Evolutionary conservation across 2,329 filamentous ascomycete species (phyloP).

Genomic region (Blastomyces gilchristii): DNA sequence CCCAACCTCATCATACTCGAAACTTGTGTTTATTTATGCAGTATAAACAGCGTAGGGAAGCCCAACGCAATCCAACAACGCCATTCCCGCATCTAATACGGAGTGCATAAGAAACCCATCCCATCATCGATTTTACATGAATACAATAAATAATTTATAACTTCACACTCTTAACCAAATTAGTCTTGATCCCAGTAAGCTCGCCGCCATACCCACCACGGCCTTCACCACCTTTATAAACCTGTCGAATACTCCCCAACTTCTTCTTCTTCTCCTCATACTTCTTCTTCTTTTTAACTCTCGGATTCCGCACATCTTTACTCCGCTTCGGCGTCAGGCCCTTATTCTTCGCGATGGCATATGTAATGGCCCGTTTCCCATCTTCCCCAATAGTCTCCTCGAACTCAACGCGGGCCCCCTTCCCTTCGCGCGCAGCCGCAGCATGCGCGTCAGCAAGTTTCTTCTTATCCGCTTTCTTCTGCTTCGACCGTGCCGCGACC

Average conservation of each 20-base stretch:
- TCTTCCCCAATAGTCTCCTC: slow-evolving; percentile 64
- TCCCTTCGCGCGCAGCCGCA: slow-evolving; percentile 42
- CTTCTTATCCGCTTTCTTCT: slow-evolving; percentile 63
- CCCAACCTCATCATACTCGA: not conserved
- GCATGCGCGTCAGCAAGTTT: slow-evolving; percentile 50
- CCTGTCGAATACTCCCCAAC: slow-evolving; percentile 70
- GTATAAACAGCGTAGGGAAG: not conserved
- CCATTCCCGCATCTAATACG: not conserved
- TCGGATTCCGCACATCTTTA: slow-evolving; percentile 89
- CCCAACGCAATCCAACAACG: no score
- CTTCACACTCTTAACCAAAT: slow-evolving; percentile 86
- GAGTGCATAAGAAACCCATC: not conserved
- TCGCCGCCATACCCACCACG: slow-evolving; percentile 84
- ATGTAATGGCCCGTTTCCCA: slow-evolving; percentile 85
- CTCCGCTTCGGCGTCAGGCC: slow-evolving; percentile 78
- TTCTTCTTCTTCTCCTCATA: slow-evolving; percentile 98
- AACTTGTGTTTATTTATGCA: not conserved
- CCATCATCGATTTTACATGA: not conserved
- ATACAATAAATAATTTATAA: slow-evolving; percentile 32
- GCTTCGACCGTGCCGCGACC: slow-evolving; percentile 52
- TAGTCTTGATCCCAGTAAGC: slow-evolving; percentile 87
- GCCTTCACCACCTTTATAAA: slow-evolving; percentile 78
- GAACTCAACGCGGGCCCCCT: slow-evolving; percentile 49
- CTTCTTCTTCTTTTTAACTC: slow-evolving; percentile 97
- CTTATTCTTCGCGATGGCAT: slow-evolving; percentile 96